Evolutionary conservation across 164 flowering plant species (phyloP), one percentile per base, ranked within the genome.

Genomic region (Aristolochia fimbriata): DNA sequence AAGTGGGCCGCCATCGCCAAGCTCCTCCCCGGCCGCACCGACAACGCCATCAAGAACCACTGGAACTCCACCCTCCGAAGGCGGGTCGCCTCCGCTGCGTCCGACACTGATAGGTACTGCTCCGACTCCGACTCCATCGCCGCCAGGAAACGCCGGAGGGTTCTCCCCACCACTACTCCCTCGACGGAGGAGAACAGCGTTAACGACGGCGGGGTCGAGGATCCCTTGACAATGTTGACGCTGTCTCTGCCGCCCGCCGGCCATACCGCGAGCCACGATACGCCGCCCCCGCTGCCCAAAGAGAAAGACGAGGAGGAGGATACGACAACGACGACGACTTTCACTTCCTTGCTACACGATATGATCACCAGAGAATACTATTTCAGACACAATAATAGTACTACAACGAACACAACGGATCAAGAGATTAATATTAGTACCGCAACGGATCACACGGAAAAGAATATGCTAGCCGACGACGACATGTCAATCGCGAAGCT

Each of bases 1-100:
- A 80, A 75, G 71, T 88, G 96, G 96, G 91, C 93, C 21, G 76
- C 88, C 50, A 88, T 86, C 15, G 80, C 91, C 5, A 69, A 81
- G 10, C 76, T 78, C 17, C 65, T 86, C 8, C 91, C 88, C 13
- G 93, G 96, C 1, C 75, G 91, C 1, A 81, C 93, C 2, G 93
- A 88, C 33, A 88, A 88, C 48, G 85, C 88, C 0, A 70, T 88
- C 5, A 88, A 86, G 74, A 88, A 88, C 51, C 92, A 85, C 59
- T 83, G 91, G 96, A 85, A 85, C 62, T 80, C 87, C 1, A 80
- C 82, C 4, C 70, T 81, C 0, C 73, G 84, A 0, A 66, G 84
- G 6, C 68, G 77, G 10, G 65, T 74, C 16, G 25, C 27, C 74
- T n/a, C n/a, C n/a, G n/a, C n/a, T n/a, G n/a, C n/a, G n/a, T n/a